Evolutionary conservation across 352 stramenopile genomes (phyloP).

Genomic region (Globisporangium sylvaticum): DNA sequence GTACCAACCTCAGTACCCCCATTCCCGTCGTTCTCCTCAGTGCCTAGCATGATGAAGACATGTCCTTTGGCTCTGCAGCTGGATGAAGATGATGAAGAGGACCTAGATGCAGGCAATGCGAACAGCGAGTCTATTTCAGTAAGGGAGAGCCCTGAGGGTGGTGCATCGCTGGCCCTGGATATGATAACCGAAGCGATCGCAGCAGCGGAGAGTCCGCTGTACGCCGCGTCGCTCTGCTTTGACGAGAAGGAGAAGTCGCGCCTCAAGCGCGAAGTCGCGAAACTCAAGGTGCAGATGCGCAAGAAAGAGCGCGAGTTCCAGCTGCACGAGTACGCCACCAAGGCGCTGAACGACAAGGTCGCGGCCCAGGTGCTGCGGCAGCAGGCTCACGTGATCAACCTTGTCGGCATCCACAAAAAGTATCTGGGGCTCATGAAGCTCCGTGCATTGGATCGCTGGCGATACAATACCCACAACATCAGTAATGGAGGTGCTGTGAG

Average conservation of each 20-base stretch:
- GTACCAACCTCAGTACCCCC: background rate
- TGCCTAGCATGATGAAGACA: background rate
- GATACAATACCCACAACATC: conserved; percentile 1
- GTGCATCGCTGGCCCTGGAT: background rate
- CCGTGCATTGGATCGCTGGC: conserved; percentile 35
- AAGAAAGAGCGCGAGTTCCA: conserved; percentile 34
- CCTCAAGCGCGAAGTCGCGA: conserved; percentile 35
- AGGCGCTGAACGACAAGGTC: conserved; percentile 12
- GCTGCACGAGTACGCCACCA: conserved; percentile 13
- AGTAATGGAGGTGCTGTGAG: background rate
- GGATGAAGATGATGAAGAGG: background rate
- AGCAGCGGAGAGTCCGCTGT: conserved; percentile 10
- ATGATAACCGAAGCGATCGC: background rate
- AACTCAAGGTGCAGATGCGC: conserved; percentile 30
- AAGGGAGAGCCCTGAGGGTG: background rate
- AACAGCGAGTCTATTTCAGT: background rate
- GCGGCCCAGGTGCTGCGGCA: conserved; percentile 14
- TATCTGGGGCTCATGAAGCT: conserved; percentile 20
- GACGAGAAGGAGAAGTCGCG: conserved; percentile 32
- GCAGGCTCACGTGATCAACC: conserved; percentile 31
- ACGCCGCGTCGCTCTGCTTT: conserved; percentile 17
- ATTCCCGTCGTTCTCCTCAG: background rate
- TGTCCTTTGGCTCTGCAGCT: background rate
- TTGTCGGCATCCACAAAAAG: conserved; percentile 29
- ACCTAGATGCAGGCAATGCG: background rate